Base-by-base conservation (phyloP, 1,284 basidiomycete genomes). In the Apiotrichum montevideense region DNA sequence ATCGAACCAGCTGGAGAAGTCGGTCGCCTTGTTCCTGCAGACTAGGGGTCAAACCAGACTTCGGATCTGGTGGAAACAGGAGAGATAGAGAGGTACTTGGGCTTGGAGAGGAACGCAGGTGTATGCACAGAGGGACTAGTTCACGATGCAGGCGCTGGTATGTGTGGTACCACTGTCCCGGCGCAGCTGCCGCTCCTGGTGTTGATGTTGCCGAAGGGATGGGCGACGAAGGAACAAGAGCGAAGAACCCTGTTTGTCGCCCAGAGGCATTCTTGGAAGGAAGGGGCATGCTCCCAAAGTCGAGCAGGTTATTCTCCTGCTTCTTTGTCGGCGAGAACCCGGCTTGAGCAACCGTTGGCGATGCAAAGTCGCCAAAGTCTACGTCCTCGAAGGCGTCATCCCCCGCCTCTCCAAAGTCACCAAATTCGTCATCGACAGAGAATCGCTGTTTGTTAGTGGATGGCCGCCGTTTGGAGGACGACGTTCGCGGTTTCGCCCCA, bases 281-380 rank as follows among this genome's bases (percentile, higher is more conserved):
- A n/a, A 76, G 52, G 3, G 76, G 77, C 14, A 77, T 59, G 34
- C 72, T 67, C 55, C 73, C 77, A 57, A 79, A 75, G 54, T 77
- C 75, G 48, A 78, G 61, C 45, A 78, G 61, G 35, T 66, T 74
- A 14, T 66, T 62, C 51, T 71, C 71, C 33, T 57, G 47, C 11
- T 45, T 49, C 44, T 57, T 60, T 5, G 42, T 42, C 8, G 43
- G 34, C 6, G 13, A 80, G 6, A 74, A 64, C 1, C 76, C 71
- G 1, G 79, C 70, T 39, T 73, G 41, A 43, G 33, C 21, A n/a
- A 4, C 35, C 29, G 10, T 10, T 29, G 29, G 63, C 51, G 81
- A 46, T 13, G 52, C 71, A 45, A 84, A 95, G 70, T 95, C 92
- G 1, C 92, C 93, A 78, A 97, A 98, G 41, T 94, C 93, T 63